Conservation (phyloP, 331 rosid species). For the Malus hybrid region DNA sequence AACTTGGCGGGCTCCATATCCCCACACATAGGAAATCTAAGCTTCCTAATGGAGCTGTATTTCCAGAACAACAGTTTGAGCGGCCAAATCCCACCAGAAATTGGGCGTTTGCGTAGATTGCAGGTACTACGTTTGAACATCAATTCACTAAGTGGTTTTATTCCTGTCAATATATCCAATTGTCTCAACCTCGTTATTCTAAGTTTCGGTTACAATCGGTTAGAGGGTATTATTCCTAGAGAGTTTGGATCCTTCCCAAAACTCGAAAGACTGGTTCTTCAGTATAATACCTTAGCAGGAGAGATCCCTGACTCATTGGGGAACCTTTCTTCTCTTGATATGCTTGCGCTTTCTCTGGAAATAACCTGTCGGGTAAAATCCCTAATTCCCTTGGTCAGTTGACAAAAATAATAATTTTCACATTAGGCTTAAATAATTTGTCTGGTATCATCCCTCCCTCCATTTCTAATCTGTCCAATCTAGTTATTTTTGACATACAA, state of each 20-base stretch:
- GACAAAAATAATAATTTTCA: not conserved
- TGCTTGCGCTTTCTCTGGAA: not conserved
- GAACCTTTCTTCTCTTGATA: not conserved
- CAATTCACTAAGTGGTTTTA: not conserved
- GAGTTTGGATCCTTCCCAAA: not conserved
- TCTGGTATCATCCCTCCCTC: too few species aligned
- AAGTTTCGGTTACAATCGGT: not conserved
- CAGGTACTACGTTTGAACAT: not conserved
- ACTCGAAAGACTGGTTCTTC: not conserved
- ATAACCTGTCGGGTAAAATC: not conserved
- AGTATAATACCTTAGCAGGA: not conserved
- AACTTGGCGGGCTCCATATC: not conserved
- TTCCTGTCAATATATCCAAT: not conserved
- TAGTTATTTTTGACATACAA: too few species aligned
- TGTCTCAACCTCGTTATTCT: not conserved
- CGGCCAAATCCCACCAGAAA: not conserved
- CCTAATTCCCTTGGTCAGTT: constrained; percentile 8
- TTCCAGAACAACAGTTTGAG: not conserved
- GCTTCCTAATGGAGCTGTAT: not conserved
- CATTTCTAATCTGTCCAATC: too few species aligned
- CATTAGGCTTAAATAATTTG: too few species aligned
- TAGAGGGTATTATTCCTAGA: not conserved
- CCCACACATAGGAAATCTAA: not conserved
- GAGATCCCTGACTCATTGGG: constrained; percentile 2
- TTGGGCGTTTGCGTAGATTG: not conserved